Percentiles rank a stretch among this genome's conserved stretches.
Conservation (phyloP, 768 basidiomycete species). For the Sutorius australiensis region DNA sequence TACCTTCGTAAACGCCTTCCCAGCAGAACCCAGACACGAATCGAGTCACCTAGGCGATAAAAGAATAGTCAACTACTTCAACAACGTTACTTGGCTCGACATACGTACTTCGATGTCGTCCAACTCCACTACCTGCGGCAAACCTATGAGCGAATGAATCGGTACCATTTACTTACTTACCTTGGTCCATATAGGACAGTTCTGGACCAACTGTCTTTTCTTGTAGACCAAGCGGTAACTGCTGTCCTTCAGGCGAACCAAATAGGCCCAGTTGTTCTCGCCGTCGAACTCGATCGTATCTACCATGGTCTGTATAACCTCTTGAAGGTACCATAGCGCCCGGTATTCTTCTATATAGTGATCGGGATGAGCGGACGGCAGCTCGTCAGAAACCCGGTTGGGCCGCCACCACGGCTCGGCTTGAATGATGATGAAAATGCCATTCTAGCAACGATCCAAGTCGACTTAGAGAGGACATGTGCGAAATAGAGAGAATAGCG, state of each 20-base stretch:
- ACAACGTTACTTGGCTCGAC: not conserved
- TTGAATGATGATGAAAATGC: constrained; percentile 28
- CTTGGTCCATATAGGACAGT: constrained; percentile 31
- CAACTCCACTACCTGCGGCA: constrained; percentile 27
- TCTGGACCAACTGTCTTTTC: constrained; percentile 18
- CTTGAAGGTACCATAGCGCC: constrained; percentile 24
- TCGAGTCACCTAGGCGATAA: constrained; percentile 23
- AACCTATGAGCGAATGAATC: constrained; percentile 2
- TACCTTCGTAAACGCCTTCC: constrained; percentile 31
- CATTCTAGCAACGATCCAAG: constrained; percentile 15
- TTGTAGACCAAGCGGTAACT: constrained; percentile 27
- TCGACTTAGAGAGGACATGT: constrained; percentile 4
- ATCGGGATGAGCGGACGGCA: not conserved
- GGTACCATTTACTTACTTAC: constrained; percentile 3
- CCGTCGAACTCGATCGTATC: constrained; percentile 29
- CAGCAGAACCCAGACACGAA: constrained; percentile 18
- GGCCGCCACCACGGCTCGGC: constrained; percentile 29
- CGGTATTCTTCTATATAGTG: constrained; percentile 16
- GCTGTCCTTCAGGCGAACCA: constrained; percentile 28
- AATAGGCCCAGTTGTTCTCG: constrained; percentile 33
- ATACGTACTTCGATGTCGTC: constrained; percentile 29
- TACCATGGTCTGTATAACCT: constrained; percentile 34
- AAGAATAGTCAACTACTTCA: not conserved
- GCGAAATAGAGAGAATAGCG: not conserved
- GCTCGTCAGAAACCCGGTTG: not conserved